A percentile compares a stretch with the other conserved stretches of the same genome.
Conservation (phyloP, 306 rosid genomes). For the Medicago arabica region DNA sequence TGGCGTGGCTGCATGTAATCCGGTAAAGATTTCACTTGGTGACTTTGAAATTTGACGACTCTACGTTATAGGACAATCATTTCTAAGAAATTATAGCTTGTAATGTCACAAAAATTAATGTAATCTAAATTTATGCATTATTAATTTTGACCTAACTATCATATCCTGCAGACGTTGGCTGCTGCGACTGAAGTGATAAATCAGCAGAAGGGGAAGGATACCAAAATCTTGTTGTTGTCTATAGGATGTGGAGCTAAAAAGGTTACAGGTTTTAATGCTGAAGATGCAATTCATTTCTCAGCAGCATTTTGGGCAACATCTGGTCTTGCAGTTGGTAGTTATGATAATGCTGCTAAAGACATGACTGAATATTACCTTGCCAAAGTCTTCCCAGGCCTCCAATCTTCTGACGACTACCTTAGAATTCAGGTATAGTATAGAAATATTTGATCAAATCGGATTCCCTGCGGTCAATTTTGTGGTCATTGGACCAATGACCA, state of each 20-base stretch:
- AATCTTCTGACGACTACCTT: not conserved
- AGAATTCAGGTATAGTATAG: not conserved
- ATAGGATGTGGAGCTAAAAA: not conserved
- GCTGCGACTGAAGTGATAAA: not conserved
- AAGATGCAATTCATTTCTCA: not conserved
- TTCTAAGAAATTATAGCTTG: too few species aligned
- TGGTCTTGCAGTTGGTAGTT: not conserved
- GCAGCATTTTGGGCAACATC: not conserved
- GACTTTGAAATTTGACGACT: too few species aligned
- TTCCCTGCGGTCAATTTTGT: too few species aligned
- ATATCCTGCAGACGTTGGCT: not conserved
- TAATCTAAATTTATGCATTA: too few species aligned
- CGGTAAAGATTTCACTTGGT: slow-evolving; percentile 8
- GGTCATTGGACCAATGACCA: too few species aligned
- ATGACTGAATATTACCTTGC: not conserved
- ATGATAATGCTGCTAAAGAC: not conserved
- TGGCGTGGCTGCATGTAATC: slow-evolving; percentile 28
- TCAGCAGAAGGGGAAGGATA: not conserved
- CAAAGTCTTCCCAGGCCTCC: not conserved
- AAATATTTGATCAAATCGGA: too few species aligned
- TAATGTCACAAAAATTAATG: too few species aligned
- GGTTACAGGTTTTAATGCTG: not conserved
- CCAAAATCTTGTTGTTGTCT: not conserved
- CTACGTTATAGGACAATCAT: too few species aligned
- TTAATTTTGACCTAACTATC: not conserved